Evolutionary conservation across 306 rosid species (phyloP).

Genomic region (Heteromeles arbutifolia): DNA sequence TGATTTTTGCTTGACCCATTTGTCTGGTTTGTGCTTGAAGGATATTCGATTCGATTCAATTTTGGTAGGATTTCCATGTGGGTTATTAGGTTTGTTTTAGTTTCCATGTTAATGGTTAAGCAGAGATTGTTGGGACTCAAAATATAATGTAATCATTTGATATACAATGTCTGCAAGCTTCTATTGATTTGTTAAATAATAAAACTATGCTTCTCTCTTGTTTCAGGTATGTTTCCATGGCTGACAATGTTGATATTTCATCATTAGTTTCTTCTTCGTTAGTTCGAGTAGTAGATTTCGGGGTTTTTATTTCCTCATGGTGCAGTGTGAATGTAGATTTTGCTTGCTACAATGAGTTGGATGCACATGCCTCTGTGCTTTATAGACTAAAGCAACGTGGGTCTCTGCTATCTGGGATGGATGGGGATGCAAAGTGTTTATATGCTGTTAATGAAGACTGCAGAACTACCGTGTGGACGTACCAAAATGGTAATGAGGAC

Average conservation of each 20-base stretch:
- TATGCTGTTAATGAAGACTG: slow-evolving; percentile 70
- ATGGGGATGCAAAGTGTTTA: slow-evolving; percentile 48
- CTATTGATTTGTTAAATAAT: not conserved
- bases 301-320: slow-evolving; percentile 68
- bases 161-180: not conserved
- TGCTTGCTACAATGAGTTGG: slow-evolving; percentile 38
- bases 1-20: not conserved
- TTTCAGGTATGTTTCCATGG: slow-evolving; percentile 75
- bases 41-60: not conserved
- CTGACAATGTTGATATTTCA: slow-evolving; percentile 63
- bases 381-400: slow-evolving; percentile 58
- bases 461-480: slow-evolving; percentile 86
- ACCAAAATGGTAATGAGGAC: slow-evolving; percentile 46
- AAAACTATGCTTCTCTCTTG: not conserved
- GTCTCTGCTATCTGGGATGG: slow-evolving; percentile 45
- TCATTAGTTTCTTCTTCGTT: slow-evolving; percentile 52
- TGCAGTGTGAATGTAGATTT: slow-evolving; percentile 54
- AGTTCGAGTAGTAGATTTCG: slow-evolving; percentile 54
- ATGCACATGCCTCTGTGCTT: slow-evolving; percentile 23
- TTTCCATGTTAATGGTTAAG: not conserved
- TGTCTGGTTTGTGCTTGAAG: not conserved
- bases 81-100: not conserved
- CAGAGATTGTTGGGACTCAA: not conserved
- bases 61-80: slow-evolving; percentile 1
- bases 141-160: not conserved